These are phyloP conservation scores for Epipyxis sp. DNA, from an alignment of 108 stramenopile species.

Conservation along the genomic window DNA sequence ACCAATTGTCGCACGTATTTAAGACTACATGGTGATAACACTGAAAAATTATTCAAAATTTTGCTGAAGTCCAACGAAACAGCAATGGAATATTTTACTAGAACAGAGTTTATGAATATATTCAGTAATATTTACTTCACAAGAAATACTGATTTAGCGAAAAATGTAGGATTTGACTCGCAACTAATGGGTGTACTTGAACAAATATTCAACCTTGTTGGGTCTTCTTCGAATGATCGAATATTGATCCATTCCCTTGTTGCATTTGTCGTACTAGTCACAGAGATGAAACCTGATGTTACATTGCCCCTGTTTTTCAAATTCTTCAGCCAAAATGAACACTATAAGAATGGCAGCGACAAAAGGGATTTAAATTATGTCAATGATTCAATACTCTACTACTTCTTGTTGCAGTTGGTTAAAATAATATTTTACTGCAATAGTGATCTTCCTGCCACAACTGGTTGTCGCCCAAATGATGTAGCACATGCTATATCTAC, in stretches of 20 bases:
- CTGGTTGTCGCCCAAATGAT: background rate
- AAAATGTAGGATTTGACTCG: too few relatives aligned
- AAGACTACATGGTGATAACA: too few relatives aligned
- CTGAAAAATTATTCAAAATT: too few relatives aligned
- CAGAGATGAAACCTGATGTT: background rate
- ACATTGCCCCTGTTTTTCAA: background rate
- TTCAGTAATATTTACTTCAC: too few relatives aligned
- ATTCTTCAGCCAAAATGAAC: background rate
- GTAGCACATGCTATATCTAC: background rate
- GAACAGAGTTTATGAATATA: too few relatives aligned
- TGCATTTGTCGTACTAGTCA: background rate
- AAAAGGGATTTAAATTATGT: background rate
- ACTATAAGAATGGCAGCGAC: background rate
- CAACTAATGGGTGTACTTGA: too few relatives aligned
- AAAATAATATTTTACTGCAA: constrained; percentile 8
- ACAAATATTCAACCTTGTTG: background rate
- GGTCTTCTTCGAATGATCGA: background rate
- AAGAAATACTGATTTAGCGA: too few relatives aligned
- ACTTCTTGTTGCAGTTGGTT: background rate
- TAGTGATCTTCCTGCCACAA: background rate
- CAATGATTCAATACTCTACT: background rate
- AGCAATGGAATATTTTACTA: too few relatives aligned
- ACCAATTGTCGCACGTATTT: too few relatives aligned
- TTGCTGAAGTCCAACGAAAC: too few relatives aligned
- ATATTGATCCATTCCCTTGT: background rate